phyloP scores from a whole-genome alignment of 306 rosid genomes.

The Oxytropis ochrocephala region DNA sequence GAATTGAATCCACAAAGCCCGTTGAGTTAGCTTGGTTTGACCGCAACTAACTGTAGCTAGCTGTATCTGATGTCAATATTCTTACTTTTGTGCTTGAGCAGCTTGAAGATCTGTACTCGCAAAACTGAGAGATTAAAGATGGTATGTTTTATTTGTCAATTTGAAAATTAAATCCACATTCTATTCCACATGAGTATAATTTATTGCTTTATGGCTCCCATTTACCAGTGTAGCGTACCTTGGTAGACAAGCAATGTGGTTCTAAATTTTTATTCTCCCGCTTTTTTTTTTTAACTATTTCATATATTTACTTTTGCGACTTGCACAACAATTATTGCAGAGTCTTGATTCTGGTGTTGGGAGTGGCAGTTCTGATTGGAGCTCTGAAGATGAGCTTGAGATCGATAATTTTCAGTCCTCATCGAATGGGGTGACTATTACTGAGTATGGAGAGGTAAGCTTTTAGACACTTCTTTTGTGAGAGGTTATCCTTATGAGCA shows the following conservation, averaged over 20 bases:
- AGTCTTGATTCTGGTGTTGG: conserved; percentile 52
- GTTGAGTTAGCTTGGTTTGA: not conserved
- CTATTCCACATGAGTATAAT: not conserved
- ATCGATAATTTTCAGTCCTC: conserved; percentile 53
- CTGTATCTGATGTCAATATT: not conserved
- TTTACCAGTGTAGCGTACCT: not conserved
- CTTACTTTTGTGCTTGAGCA: conserved; percentile 16
- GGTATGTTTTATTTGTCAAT: conserved; percentile 26
- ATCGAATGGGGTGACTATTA: conserved; percentile 33
- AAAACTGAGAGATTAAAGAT: conserved; percentile 22
- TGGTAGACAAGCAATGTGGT: not conserved
- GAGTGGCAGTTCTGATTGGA: conserved; percentile 64
- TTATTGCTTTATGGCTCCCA: conserved; percentile 11
- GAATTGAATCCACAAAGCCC: not conserved
- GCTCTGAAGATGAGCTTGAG: conserved; percentile 80
- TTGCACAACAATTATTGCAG: conserved; percentile 35
- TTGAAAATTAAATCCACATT: not conserved
- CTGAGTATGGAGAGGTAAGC: conserved; percentile 48
- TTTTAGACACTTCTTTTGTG: not conserved
- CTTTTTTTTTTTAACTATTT: not conserved
- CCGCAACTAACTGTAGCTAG: not conserved
- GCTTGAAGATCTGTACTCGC: conserved; percentile 13
- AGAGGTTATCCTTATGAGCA: not conserved
- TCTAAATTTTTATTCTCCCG: not conserved
- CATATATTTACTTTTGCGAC: not conserved